These are phyloP conservation scores for Cercospora nicotianae DNA, from an alignment of 2,329 filamentous ascomycete species.

Conservation along the genomic window DNA sequence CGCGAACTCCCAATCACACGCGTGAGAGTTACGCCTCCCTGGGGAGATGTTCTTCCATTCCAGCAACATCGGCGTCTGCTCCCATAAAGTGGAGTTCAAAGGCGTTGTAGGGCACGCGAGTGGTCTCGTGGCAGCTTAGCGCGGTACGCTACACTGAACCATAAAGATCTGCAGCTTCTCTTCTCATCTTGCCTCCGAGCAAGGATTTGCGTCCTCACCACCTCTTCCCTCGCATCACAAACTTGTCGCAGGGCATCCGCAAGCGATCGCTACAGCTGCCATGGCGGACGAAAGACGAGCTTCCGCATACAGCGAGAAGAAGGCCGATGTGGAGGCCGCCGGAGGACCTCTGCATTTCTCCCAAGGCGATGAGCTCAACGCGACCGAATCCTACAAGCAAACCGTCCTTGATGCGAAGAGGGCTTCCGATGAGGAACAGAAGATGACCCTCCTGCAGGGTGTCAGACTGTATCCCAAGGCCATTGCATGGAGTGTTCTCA, in stretches of 20 bases:
- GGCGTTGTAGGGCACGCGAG: constrained; percentile 1
- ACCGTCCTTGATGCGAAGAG: constrained; percentile 45
- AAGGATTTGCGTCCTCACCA: constrained; percentile 4
- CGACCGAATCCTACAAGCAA: constrained; percentile 31
- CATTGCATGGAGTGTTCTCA: constrained; percentile 76
- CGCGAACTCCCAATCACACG: constrained; percentile 1
- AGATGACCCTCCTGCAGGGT: constrained; percentile 66
- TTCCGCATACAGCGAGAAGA: constrained; percentile 4
- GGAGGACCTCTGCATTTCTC: constrained; percentile 25
- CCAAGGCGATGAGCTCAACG: constrained; percentile 37
- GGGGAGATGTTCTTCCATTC: constrained; percentile 9
- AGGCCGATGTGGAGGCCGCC: constrained; percentile 6
- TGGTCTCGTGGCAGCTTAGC: constrained; percentile 10
- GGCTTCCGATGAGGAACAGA: constrained; percentile 52
- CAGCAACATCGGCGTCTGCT: constrained; percentile 13
- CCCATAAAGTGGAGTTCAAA: background rate
- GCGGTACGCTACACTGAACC: constrained; percentile 3
- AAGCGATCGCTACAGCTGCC: background rate
- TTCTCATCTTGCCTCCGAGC: background rate
- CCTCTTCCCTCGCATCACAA: background rate
- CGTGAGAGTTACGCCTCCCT: background rate
- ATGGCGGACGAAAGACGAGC: constrained; percentile 8
- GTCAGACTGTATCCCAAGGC: constrained; percentile 84
- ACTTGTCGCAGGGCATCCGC: background rate
- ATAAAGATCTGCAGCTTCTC: constrained; percentile 9